phyloP scores from a whole-genome alignment of 441 rosid species.

The Dalechampia spathulata region DNA sequence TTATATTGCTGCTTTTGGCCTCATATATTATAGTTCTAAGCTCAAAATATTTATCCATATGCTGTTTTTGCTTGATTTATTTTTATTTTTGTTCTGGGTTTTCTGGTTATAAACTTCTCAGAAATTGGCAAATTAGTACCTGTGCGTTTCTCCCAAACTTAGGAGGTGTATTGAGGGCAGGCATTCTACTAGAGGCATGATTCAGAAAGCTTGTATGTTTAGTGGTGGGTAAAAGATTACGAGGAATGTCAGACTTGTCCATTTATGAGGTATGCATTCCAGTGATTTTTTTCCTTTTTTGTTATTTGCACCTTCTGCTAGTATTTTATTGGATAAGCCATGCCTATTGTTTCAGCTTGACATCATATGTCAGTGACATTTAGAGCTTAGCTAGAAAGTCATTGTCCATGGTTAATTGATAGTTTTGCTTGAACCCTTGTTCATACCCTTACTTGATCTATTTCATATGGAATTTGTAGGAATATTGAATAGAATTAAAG shows the following conservation, averaged over 20 bases:
- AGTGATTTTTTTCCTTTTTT: not conserved
- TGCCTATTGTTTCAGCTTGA: not conserved
- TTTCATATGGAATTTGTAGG: no score
- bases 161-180: conserved; percentile 27
- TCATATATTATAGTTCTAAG: not conserved
- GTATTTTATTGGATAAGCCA: not conserved
- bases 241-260: conserved; percentile 71
- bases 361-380: not conserved
- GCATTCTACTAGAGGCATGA: conserved; percentile 34
- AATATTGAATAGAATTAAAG: no score
- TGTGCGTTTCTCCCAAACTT: conserved; percentile 16
- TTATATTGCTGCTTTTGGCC: not conserved
- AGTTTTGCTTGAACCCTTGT: no score
- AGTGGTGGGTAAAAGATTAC: conserved; percentile 51
- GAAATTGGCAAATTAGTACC: no score
- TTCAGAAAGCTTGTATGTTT: conserved; percentile 29
- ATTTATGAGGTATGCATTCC: conserved; percentile 51
- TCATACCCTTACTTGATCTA: no score
- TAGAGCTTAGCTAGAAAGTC: no score
- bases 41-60: not conserved
- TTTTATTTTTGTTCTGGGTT: not conserved
- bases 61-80: not conserved
- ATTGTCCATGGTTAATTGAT: no score
- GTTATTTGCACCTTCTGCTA: not conserved
- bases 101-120: no score